Evolutionary conservation across 2,329 filamentous ascomycete species (phyloP).

Genomic region (Colletotrichum salicis): DNA sequence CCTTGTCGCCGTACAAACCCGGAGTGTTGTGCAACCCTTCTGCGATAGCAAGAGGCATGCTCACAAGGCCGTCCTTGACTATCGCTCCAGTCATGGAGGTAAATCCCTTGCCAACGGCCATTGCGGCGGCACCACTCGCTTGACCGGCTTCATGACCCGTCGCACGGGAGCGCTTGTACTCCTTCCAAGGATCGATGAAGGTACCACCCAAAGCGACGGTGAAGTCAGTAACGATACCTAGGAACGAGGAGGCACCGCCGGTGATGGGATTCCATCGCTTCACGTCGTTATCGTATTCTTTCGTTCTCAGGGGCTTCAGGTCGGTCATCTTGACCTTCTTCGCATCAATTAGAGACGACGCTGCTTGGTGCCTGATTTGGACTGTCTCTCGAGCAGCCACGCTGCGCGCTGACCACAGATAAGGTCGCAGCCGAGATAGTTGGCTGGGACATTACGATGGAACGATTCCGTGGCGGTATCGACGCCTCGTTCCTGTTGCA

Average conservation of each 20-base stretch:
- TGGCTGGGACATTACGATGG: conserved; percentile 47
- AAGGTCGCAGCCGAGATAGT: conserved; percentile 47
- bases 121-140: conserved; percentile 19
- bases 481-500: conserved; percentile 45
- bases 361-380: conserved; percentile 39
- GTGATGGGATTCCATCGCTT: conserved; percentile 44
- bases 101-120: conserved; percentile 35
- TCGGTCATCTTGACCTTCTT: conserved; percentile 36
- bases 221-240: conserved; percentile 30
- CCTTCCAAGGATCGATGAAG: conserved; percentile 34
- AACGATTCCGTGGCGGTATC: conserved; percentile 49
- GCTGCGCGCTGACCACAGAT: conserved; percentile 59
- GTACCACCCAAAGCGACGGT: conserved; percentile 28
- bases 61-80: conserved; percentile 47
- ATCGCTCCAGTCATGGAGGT: conserved; percentile 41
- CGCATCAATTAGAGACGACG: not conserved
- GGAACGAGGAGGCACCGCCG: conserved; percentile 12
- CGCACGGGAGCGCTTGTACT: conserved; percentile 14
- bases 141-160: conserved; percentile 17
- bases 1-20: conserved; percentile 48
- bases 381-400: conserved; percentile 52
- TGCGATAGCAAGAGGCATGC: conserved; percentile 48
- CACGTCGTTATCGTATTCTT: conserved; percentile 42
- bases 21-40: conserved; percentile 49
- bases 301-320: conserved; percentile 46